phyloP scores from a whole-genome alignment of 345 rosid species.

The Syzygium grande region DNA sequence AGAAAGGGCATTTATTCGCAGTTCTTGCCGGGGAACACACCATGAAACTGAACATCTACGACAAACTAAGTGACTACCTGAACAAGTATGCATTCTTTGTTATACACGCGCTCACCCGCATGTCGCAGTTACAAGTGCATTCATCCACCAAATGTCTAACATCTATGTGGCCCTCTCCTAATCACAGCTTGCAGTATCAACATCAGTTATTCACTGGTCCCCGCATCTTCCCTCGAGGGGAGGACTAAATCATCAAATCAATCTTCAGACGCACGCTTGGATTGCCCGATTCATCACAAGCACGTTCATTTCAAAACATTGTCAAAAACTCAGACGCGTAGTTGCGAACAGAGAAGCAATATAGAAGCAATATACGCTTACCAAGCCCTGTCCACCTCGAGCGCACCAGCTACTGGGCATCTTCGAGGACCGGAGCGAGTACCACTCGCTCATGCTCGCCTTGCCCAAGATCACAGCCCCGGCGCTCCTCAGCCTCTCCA shows the following conservation, averaged over 20 bases:
- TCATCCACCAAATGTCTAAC: background rate
- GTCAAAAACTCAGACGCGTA: background rate
- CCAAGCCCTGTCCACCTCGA: slow-evolving; percentile 22
- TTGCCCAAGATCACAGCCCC: slow-evolving; percentile 35
- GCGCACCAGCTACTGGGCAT: slow-evolving; percentile 27
- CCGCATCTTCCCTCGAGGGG: background rate
- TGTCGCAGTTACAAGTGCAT: background rate
- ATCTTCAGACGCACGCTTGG: background rate
- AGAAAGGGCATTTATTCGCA: background rate
- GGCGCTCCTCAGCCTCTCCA: slow-evolving; percentile 18
- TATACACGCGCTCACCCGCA: background rate
- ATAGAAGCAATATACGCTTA: background rate
- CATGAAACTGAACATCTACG: background rate
- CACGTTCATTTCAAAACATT: background rate
- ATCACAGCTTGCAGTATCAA: background rate
- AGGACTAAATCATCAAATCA: background rate
- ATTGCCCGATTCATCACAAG: background rate
- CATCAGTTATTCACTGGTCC: background rate
- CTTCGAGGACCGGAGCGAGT: slow-evolving; percentile 5
- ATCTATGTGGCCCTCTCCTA: background rate
- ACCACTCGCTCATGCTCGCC: slow-evolving; percentile 25
- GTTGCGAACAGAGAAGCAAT: background rate
- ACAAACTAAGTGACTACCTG: background rate
- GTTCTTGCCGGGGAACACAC: background rate
- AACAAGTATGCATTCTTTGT: background rate